Evolutionary conservation across 1,284 basidiomycete genomes (phyloP).

Genomic region (Pseudozyma pruni): DNA sequence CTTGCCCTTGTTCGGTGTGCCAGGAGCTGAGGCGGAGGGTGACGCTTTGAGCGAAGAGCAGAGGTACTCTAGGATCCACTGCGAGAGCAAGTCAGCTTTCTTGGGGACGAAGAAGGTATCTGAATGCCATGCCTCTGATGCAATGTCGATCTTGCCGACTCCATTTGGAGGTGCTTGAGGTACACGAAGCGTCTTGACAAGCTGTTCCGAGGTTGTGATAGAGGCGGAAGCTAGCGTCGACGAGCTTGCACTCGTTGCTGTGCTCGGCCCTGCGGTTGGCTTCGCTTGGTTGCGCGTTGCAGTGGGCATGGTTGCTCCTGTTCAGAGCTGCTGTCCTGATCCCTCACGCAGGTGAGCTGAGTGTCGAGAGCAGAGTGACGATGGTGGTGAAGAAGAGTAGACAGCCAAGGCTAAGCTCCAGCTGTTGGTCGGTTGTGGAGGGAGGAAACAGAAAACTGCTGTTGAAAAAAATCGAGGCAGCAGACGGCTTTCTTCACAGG

Average conservation of each 20-base stretch:
- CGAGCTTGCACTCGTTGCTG: not conserved
- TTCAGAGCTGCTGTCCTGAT: no score
- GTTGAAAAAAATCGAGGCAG: constrained; percentile 1
- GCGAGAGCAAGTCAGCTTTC: constrained; percentile 52
- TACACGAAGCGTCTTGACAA: constrained; percentile 54
- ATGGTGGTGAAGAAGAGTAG: not conserved
- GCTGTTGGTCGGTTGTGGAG: constrained; percentile 29
- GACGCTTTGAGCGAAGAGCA: constrained; percentile 23
- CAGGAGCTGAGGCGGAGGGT: constrained; percentile 4
- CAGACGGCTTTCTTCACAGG: constrained; percentile 2
- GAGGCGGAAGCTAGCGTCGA: constrained; percentile 33
- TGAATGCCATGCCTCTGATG: constrained; percentile 36
- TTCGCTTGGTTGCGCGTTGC: constrained; percentile 5
- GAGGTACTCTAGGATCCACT: constrained; percentile 48
- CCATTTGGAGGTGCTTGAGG: constrained; percentile 23
- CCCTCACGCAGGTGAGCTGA: not conserved
- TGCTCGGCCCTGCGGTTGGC: constrained; percentile 2
- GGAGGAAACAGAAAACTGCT: not conserved
- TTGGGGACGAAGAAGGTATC: constrained; percentile 42
- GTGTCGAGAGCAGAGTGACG: not conserved
- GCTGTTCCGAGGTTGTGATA: constrained; percentile 57
- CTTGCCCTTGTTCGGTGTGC: constrained; percentile 28
- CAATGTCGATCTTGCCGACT: constrained; percentile 36
- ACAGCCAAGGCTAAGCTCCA: not conserved
- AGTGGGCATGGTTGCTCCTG: constrained; percentile 3